Evolutionary conservation across 805 yeast genomes (phyloP).

Genomic region (Myxozyma geophila): DNA sequence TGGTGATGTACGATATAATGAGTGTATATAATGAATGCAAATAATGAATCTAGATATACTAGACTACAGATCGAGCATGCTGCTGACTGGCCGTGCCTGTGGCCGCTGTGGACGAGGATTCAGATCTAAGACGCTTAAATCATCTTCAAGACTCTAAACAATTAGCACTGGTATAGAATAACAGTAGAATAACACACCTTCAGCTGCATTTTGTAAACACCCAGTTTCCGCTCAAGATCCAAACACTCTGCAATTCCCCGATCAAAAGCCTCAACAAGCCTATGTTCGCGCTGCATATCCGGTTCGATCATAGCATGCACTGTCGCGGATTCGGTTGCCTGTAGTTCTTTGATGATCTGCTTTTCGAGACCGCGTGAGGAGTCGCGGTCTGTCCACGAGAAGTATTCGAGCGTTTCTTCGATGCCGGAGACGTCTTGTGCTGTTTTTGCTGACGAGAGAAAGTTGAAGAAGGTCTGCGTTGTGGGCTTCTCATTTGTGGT

Average conservation of each 20-base stretch:
- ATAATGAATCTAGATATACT: background rate
- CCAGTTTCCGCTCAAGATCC: constrained; percentile 57
- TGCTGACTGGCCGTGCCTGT: background rate
- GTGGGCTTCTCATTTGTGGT: background rate
- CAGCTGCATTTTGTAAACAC: constrained; percentile 39
- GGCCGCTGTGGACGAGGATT: background rate
- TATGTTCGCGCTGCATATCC: constrained; percentile 48
- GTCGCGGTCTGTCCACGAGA: constrained; percentile 75
- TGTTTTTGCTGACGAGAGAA: constrained; percentile 20
- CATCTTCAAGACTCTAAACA: constrained; percentile 18
- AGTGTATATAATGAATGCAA: background rate
- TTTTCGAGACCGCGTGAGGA: constrained; percentile 62
- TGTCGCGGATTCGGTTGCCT: constrained; percentile 62
- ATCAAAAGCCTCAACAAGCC: constrained; percentile 51
- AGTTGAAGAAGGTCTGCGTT: constrained; percentile 20
- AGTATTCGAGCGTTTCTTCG: constrained; percentile 74
- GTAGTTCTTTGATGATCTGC: constrained; percentile 63
- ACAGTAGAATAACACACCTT: constrained; percentile 12
- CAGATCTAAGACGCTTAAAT: constrained; percentile 12
- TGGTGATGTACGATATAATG: constrained; percentile 3
- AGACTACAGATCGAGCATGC: constrained; percentile 4
- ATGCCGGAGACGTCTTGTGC: constrained; percentile 43
- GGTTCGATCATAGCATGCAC: constrained; percentile 60
- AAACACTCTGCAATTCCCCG: constrained; percentile 59
- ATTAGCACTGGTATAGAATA: background rate